Evolutionary conservation across 108 stramenopile species (phyloP).

Genomic region (Skeletonema potamos): DNA sequence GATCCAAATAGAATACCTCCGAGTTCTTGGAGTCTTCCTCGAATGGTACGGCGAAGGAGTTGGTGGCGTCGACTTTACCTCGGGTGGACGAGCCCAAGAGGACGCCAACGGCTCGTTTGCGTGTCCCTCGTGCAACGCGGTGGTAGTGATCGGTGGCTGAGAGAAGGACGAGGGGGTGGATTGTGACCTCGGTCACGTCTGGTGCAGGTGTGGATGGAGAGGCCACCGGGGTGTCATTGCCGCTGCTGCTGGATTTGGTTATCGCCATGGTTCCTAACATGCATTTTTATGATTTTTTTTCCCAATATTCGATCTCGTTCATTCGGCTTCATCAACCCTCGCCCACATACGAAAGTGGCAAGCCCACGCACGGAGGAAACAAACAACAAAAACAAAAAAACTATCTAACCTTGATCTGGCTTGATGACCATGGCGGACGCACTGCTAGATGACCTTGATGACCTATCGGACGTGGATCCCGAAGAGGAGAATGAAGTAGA

Average conservation of each 20-base stretch:
- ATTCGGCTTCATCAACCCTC: background rate
- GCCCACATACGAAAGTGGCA: too few species aligned
- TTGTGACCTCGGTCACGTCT: conserved; percentile 68
- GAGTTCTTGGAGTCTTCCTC: conserved; percentile 95
- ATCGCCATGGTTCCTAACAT: background rate
- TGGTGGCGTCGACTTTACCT: conserved; percentile 87
- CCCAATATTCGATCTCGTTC: background rate
- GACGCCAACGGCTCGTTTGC: conserved; percentile 97
- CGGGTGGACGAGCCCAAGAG: conserved; percentile 84
- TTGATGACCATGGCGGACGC: conserved; percentile 52
- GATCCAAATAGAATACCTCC: conserved; percentile 96
- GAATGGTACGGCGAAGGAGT: conserved; percentile 98
- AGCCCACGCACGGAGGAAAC: too few species aligned
- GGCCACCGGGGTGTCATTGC: background rate
- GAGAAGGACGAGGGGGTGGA: conserved; percentile 97
- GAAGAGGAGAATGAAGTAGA: conserved; percentile 16
- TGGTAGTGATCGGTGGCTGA: conserved; percentile 98
- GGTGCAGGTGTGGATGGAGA: background rate
- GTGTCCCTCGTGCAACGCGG: conserved; percentile 93
- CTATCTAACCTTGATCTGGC: too few species aligned
- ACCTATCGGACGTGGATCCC: conserved; percentile 74
- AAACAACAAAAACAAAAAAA: too few species aligned
- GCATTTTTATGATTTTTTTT: too few species aligned
- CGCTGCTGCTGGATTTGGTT: background rate
- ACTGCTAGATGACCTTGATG: conserved; percentile 82